phyloP scores from a whole-genome alignment of 2,329 filamentous ascomycete genomes.

The Pleoardoris graminearum region DNA sequence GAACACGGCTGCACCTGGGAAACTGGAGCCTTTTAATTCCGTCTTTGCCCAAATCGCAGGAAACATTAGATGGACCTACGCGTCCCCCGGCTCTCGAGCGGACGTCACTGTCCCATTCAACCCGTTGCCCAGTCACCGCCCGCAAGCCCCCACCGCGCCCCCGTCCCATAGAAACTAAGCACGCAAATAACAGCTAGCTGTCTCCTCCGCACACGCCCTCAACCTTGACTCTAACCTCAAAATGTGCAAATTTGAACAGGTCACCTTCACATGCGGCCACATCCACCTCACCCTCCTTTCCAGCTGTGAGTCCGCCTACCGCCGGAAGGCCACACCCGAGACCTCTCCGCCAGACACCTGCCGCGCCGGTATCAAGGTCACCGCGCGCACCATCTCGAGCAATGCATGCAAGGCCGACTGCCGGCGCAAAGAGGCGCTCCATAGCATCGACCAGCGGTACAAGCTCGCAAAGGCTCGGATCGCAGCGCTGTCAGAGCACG shows the following conservation, averaged over 20 bases:
- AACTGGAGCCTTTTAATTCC: no score
- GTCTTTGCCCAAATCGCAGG: no score
- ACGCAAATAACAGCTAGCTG: no score
- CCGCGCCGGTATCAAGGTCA: background rate
- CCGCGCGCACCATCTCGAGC: background rate
- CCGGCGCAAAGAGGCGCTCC: background rate
- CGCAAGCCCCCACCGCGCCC: no score
- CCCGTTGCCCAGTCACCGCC: no score
- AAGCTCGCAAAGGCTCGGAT: background rate
- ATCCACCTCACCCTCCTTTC: background rate
- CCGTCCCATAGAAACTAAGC: no score
- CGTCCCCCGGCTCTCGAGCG: no score
- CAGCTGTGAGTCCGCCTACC: background rate
- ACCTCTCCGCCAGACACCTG: background rate
- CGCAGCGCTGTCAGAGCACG: background rate
- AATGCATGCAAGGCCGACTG: background rate
- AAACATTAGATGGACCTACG: no score
- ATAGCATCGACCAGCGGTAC: background rate
- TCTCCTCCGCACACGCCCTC: background rate
- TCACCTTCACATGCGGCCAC: conserved; percentile 3
- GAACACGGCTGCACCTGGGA: no score
- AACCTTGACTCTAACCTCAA: background rate
- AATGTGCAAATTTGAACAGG: background rate
- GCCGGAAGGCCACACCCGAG: background rate
- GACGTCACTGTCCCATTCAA: no score